Percentiles rank a stretch among this genome's conserved stretches.
phyloP scores from a whole-genome alignment of 2,329 filamentous ascomycete species.

The Xylaria sp. region DNA sequence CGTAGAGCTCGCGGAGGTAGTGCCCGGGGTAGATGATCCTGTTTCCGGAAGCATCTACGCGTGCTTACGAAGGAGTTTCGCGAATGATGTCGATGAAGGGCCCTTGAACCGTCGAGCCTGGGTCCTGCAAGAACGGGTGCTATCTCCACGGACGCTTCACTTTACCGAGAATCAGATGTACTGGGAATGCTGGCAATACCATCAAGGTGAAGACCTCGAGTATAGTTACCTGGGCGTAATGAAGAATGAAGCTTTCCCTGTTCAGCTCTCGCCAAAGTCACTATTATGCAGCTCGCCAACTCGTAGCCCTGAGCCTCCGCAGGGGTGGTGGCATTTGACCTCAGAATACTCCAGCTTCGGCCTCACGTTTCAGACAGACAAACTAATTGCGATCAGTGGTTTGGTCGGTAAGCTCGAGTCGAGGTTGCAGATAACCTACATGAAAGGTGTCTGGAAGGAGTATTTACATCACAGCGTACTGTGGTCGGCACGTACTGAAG shows the following conservation, averaged over 20 bases:
- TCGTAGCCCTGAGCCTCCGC: not conserved
- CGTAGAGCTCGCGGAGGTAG: not conserved
- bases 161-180: conserved; percentile 24
- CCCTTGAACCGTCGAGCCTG: conserved; percentile 23
- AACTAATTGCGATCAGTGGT: conserved; percentile 24
- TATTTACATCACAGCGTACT: conserved; percentile 8
- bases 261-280: conserved; percentile 7
- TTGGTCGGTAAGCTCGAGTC: conserved; percentile 10
- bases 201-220: conserved; percentile 24
- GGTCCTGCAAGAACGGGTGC: conserved; percentile 20
- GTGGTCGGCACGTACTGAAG: conserved; percentile 18
- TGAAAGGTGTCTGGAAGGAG: conserved; percentile 23
- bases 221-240: conserved; percentile 16
- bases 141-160: conserved; percentile 22
- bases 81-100: not conserved
- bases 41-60: not conserved
- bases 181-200: not conserved
- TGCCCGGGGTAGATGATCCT: not conserved
- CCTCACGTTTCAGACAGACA: conserved; percentile 25
- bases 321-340: conserved; percentile 15
- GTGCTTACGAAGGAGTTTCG: not conserved
- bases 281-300: not conserved
- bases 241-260: conserved; percentile 20
- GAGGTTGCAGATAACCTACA: conserved; percentile 6
- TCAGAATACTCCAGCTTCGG: conserved; percentile 22